phyloP scores from a whole-genome alignment of 345 rosid species.

The Acer saccharum region DNA sequence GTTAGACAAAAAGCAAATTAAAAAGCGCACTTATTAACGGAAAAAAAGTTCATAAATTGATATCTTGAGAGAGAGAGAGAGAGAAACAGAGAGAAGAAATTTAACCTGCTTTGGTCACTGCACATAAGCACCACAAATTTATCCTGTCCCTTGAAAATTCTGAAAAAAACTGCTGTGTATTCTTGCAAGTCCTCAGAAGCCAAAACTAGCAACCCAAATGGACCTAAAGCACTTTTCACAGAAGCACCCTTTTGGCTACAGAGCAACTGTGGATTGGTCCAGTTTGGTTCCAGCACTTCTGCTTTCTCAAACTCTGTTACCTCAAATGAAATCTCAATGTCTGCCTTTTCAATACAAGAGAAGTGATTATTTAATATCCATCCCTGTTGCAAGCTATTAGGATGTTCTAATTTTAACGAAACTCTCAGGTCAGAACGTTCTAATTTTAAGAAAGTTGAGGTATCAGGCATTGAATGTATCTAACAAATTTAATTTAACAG shows the following conservation, averaged over 20 bases:
- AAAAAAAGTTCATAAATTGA: too few species aligned
- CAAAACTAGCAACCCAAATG: slow-evolving; percentile 69
- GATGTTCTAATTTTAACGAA: too few species aligned
- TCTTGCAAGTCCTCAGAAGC: slow-evolving; percentile 64
- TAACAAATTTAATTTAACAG: too few species aligned
- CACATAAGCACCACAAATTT: slow-evolving; percentile 72
- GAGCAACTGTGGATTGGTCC: slow-evolving; percentile 56
- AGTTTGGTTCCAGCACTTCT: slow-evolving; percentile 45
- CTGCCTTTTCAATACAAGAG: slow-evolving; percentile 52
- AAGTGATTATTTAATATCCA: neutral
- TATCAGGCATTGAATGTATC: too few species aligned
- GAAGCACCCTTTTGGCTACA: slow-evolving; percentile 56
- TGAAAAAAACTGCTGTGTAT: slow-evolving; percentile 58
- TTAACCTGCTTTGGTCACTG: slow-evolving; percentile 52
- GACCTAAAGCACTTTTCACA: slow-evolving; percentile 56
- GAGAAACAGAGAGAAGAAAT: too few species aligned
- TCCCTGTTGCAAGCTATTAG: neutral
- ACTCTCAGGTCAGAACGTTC: neutral
- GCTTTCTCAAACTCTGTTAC: slow-evolving; percentile 45
- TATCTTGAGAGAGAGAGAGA: too few species aligned
- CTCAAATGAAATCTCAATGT: slow-evolving; percentile 63
- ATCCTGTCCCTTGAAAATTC: slow-evolving; percentile 8
- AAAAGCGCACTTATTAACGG: too few species aligned
- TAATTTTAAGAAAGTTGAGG: too few species aligned
- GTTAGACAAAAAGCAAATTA: too few species aligned